Evolutionary conservation across 352 stramenopile species (phyloP).

Genomic region (Pythium phragmiticola): DNA sequence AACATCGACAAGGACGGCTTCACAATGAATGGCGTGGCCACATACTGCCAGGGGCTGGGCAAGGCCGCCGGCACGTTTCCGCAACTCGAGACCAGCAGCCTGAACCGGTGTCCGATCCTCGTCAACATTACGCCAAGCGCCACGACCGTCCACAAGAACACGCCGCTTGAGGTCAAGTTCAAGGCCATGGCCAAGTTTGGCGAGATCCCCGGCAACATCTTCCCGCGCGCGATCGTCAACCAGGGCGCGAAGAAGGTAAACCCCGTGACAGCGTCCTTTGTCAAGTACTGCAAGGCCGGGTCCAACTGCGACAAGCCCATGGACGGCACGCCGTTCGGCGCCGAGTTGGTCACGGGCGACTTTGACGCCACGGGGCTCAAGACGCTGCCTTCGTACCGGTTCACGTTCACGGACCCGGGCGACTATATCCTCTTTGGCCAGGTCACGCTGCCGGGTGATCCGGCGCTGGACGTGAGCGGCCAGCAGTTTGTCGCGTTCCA

Average conservation of each 20-base stretch:
- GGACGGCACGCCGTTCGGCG: slow-evolving; percentile 35
- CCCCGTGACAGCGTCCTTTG: slow-evolving; percentile 36
- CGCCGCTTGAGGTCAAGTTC: slow-evolving; percentile 59
- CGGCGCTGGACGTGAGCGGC: slow-evolving; percentile 42
- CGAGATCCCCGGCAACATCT: slow-evolving; percentile 47
- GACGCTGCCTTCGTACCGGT: slow-evolving; percentile 43
- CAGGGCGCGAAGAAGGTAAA: slow-evolving; percentile 32
- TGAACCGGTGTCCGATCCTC: slow-evolving; percentile 55
- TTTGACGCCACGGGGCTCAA: slow-evolving; percentile 51
- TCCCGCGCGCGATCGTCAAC: slow-evolving; percentile 58
- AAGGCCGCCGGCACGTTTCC: slow-evolving; percentile 34
- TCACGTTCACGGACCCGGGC: slow-evolving; percentile 47
- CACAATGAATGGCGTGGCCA: slow-evolving; percentile 55
- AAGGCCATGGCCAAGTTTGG: slow-evolving; percentile 32
- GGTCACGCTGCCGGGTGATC: slow-evolving; percentile 48
- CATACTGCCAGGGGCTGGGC: slow-evolving; percentile 69
- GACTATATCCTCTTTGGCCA: slow-evolving; percentile 70
- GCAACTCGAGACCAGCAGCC: slow-evolving; percentile 43
- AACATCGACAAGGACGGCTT: slow-evolving; percentile 68
- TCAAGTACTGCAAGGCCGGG: slow-evolving; percentile 59
- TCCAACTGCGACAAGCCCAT: slow-evolving; percentile 66
- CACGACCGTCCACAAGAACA: slow-evolving; percentile 47
- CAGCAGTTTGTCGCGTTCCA: slow-evolving; percentile 69
- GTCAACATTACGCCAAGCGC: slow-evolving; percentile 47
- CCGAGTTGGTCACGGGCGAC: slow-evolving; percentile 32